A percentile compares a stretch with the other conserved stretches of the same genome.
These are phyloP conservation scores for Larix kaempferi DNA, from an alignment of 75 land plant species.

Conservation along the genomic window DNA sequence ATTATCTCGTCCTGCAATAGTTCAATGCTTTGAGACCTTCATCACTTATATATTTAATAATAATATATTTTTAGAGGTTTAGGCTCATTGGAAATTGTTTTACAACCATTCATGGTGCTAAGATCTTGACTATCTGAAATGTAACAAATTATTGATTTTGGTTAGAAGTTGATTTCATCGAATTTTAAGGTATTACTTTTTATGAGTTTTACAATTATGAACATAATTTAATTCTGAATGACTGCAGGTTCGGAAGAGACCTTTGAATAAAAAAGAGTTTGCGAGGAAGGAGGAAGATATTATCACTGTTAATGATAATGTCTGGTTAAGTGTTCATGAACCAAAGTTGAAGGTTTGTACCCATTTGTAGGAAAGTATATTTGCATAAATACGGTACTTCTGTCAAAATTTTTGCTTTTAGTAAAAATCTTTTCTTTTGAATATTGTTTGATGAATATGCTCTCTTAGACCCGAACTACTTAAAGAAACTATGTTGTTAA, in stretches of 20 bases:
- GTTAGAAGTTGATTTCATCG: no score
- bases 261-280: slow-evolving; percentile 90
- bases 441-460: no score
- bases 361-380: background rate
- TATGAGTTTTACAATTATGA: no score
- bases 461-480: no score
- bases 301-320: slow-evolving; percentile 64
- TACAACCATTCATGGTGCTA: no score
- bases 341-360: slow-evolving; percentile 89
- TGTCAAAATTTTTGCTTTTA: background rate
- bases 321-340: slow-evolving; percentile 84
- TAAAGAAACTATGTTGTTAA: no score
- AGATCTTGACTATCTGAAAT: no score
- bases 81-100: no score
- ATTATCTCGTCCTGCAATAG: background rate
- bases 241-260: slow-evolving; percentile 93
- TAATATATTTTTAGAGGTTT: background rate
- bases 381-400: background rate
- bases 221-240: background rate
- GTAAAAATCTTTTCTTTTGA: background rate
- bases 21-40: background rate
- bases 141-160: no score
- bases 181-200: no score
- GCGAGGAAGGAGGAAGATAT: slow-evolving; percentile 96
- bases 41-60: background rate